Base-by-base conservation (phyloP, 1,284 basidiomycete species). In the Flammula alnicola region DNA sequence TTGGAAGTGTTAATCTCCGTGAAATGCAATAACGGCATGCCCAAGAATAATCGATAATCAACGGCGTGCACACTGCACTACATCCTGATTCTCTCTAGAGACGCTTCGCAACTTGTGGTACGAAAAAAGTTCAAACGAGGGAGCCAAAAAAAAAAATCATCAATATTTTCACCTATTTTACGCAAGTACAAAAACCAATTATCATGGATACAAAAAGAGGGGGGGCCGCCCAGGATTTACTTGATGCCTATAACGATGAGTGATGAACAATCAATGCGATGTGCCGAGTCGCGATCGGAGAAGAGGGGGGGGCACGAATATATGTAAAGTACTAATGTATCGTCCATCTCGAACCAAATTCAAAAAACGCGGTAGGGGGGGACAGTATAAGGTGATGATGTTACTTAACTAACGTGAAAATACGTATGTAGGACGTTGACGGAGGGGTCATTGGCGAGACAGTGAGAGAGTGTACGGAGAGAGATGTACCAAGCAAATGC, bases 271-370 rank as follows among this genome's bases (percentile, higher is more conserved):
- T n/a, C n/a, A n/a, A n/a, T n/a, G n/a, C n/a, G n/a, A n/a, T n/a
- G n/a, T n/a, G n/a, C n/a, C n/a, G n/a, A n/a, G n/a, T 40, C 38
- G 38, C 38, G 23, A 27, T 22, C 25, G 40, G 36, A n/a, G 35
- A 35, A 38, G 17, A 30, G 33, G 30, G 30, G 30, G 22, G 36
- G 20, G 20, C 31, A 6, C 33, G 27, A 55, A 50, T n/a, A n/a
- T n/a, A n/a, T 49, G 47, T 55, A 55, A 47, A 44, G 46, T 55
- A 53, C 42, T 51, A 53, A 40, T 43, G 41, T 49, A 42, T 49
- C 47, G 43, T 54, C 49, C 55, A 50, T 46, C 42, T 38, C 48
- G 48, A 39, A 42, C 48, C 49, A 44, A 45, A 47, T 30, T 22
- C 33, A n/a, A 27, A 38, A 40, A 47, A 40, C n/a, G 38, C n/a